Base-by-base conservation (phyloP, 2,329 filamentous ascomycete species). In the Alternaria panax region DNA sequence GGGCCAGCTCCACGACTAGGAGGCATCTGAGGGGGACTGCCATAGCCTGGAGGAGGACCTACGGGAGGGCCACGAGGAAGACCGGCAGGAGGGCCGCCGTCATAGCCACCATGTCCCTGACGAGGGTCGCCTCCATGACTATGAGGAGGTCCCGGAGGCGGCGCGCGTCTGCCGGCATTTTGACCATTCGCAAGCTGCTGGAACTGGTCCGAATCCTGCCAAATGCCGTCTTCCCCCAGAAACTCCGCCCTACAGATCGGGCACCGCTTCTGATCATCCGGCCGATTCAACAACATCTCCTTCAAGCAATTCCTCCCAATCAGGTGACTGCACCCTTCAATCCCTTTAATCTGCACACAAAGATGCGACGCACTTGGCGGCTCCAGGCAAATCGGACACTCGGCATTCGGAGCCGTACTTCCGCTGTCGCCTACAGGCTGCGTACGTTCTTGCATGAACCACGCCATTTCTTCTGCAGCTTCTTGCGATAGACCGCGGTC, bases 221-320 rank as follows among this genome's bases (percentile, higher is more conserved):
- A 42, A 11, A 57, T 24, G 6, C 27, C 30, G 18, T 56, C 46
- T 6, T 48, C 51, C 1, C 22, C 20, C 28, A 65, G 36, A 62
- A 65, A 72, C 22, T 62, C 47, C 2, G 63, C 55, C 9, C 68
- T 64, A 41, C 69, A 70, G 1, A 70, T 28, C 7, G 63, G 68
- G 40, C 69, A 70, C 11, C 40, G 46, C 34, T 65, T 72, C 22
- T 60, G 45, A 1, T 50, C 14, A 16, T 43, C 42, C 5, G 60
- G 55, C 5, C 59, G 22, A 4, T 20, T 41, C 4, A 28, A 40
- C 5, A 73, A 51, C 3, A 68, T 50, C 3, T 51, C 41, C 6
- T 51, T 34, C 5, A 71, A 51, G 41, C 67, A 73, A 2, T 47
- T 28, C 4, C 48, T 20, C 4, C 70, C 66, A 18, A 72, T 57